A percentile compares a stretch with the other conserved stretches of the same genome.
These are phyloP conservation scores for Mycena chlorophos DNA, from an alignment of 768 basidiomycete species.

Conservation along the genomic window DNA sequence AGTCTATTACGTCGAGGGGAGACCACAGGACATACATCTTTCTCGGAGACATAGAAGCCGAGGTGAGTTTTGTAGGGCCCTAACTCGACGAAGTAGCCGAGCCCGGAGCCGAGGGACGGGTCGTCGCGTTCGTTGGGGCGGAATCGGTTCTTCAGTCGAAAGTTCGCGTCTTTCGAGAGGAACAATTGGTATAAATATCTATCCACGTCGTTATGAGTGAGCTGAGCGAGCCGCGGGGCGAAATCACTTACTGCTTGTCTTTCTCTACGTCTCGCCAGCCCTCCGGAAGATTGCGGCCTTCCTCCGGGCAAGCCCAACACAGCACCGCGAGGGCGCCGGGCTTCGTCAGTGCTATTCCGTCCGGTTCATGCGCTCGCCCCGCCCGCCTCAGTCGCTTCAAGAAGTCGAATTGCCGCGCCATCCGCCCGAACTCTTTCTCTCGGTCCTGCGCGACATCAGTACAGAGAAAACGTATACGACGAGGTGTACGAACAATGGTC, in stretches of 20 bases:
- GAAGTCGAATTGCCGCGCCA: not conserved
- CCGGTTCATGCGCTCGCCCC: not conserved
- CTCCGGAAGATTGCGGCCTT: constrained; percentile 11
- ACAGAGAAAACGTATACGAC: no score
- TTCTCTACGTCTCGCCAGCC: constrained; percentile 4
- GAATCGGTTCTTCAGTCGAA: constrained; percentile 5
- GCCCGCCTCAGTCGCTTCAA: not conserved
- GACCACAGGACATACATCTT: not conserved
- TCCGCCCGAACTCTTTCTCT: no score
- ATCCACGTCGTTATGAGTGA: not conserved
- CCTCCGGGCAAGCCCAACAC: not conserved
- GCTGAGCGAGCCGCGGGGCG: not conserved
- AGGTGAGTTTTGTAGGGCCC: constrained; percentile 2
- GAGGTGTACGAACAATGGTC: no score
- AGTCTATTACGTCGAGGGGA: not conserved
- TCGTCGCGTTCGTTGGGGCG: constrained; percentile 17
- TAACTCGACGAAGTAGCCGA: constrained; percentile 9
- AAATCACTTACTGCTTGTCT: not conserved
- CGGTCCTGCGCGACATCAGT: no score
- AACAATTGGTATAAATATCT: not conserved
- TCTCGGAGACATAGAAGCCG: not conserved
- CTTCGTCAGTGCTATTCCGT: not conserved
- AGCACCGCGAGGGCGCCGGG: constrained; percentile 13
- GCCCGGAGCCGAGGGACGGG: constrained; percentile 4
- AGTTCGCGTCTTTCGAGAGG: constrained; percentile 9